Evolutionary conservation across 768 basidiomycete species (phyloP).

Genomic region (Kondoa malvinella): DNA sequence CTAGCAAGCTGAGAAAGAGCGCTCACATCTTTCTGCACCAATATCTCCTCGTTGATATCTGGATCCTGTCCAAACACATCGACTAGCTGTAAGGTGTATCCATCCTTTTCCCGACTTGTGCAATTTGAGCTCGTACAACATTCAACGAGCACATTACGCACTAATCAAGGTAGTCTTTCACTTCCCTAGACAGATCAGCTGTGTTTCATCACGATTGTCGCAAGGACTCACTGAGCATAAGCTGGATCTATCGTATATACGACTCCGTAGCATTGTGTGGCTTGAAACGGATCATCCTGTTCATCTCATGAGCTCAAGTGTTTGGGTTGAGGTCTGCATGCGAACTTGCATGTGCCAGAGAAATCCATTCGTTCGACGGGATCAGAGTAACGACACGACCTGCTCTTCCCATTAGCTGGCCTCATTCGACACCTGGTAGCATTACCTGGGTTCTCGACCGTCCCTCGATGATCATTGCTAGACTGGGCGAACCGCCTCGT

Average conservation of each 20-base stretch:
- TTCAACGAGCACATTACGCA: neutral
- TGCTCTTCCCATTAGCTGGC: neutral
- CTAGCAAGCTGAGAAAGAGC: neutral
- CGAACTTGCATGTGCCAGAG: conserved; percentile 10
- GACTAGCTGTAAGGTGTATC: conserved; percentile 8
- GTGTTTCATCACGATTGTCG: neutral
- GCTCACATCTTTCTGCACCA: conserved; percentile 9
- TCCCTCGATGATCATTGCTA: conserved; percentile 16
- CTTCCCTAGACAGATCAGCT: conserved; percentile 6
- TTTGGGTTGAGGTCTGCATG: conserved; percentile 6
- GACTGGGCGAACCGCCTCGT: conserved; percentile 1
- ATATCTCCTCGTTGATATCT: neutral
- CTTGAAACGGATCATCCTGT: neutral
- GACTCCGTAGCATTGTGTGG: conserved; percentile 3
- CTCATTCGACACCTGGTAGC: neutral
- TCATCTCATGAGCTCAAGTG: neutral
- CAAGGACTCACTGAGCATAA: conserved; percentile 5
- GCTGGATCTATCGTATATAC: conserved; percentile 13
- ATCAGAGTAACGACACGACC: conserved; percentile 17
- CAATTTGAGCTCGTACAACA: neutral
- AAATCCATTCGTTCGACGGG: conserved; percentile 10
- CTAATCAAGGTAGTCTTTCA: conserved; percentile 16
- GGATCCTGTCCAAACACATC: conserved; percentile 14
- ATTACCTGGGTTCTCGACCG: conserved; percentile 9
- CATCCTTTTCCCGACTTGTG: conserved; percentile 14